Evolutionary conservation across 225 moss, liverwort and hornwort species (phyloP).

Genomic region (Pseudisothecium myosuroides): DNA sequence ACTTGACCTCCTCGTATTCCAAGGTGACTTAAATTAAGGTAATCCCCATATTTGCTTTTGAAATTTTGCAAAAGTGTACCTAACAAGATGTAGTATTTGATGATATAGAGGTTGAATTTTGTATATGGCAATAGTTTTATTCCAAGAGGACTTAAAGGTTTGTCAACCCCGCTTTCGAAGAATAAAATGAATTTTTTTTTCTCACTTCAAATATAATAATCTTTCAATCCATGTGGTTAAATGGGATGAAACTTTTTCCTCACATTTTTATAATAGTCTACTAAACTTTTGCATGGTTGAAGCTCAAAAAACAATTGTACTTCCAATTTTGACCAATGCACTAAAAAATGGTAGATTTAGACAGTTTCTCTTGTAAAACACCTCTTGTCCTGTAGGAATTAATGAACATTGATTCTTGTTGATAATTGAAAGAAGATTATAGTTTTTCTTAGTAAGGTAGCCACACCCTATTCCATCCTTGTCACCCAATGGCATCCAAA

Average conservation of each 20-base stretch:
- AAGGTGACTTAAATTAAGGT: not conserved
- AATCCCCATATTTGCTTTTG: fast-evolving
- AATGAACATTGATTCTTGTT: not conserved
- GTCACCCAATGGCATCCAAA: no score
- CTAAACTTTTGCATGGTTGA: fast-evolving
- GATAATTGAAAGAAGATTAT: not conserved
- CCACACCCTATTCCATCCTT: no score
- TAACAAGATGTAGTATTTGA: not conserved
- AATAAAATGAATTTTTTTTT: no score
- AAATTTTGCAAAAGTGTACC: not conserved
- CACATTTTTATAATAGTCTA: not conserved
- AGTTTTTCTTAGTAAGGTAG: no score
- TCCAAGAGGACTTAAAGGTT: no score
- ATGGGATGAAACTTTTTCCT: not conserved
- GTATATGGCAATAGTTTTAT: not conserved
- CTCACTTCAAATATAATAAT: not conserved
- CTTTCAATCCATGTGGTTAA: not conserved
- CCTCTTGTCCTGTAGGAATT: not conserved
- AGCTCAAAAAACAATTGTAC: not conserved
- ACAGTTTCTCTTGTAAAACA: not conserved
- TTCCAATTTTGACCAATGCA: not conserved
- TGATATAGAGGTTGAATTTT: not conserved
- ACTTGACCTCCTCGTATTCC: not conserved
- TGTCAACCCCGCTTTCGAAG: no score
- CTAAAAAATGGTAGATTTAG: not conserved